phyloP scores from a whole-genome alignment of 148 eudicot species.

The Cornus kousa region DNA sequence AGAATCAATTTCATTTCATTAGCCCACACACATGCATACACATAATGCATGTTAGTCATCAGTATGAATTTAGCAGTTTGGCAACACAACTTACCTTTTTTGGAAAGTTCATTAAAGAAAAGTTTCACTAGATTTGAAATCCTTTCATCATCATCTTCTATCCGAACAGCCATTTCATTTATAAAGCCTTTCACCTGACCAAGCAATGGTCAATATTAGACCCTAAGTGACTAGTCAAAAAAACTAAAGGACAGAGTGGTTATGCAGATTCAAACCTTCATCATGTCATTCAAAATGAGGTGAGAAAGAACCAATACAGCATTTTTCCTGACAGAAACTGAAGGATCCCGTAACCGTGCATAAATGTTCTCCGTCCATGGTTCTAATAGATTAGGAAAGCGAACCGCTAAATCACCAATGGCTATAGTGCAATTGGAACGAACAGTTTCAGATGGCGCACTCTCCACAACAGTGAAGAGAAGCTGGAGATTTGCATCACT shows the following conservation, averaged over 20 bases:
- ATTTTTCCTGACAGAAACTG: constrained; percentile 85
- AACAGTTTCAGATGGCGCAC: constrained; percentile 85
- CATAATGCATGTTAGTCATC: constrained; percentile 4
- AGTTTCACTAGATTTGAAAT: constrained; percentile 87
- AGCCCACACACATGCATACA: background rate
- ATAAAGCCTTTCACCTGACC: constrained; percentile 88
- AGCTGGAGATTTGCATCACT: constrained; percentile 95
- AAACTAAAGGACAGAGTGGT: background rate
- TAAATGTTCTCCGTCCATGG: constrained; percentile 99
- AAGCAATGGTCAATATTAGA: constrained; percentile 14
- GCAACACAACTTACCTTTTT: constrained; percentile 55
- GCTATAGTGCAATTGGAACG: constrained; percentile 95
- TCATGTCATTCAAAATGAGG: constrained; percentile 96
- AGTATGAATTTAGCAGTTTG: background rate
- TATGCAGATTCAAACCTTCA: constrained; percentile 61
- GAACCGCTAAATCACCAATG: constrained; percentile 95
- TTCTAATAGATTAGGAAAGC: constrained; percentile 91
- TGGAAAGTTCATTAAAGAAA: constrained; percentile 83
- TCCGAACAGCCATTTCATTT: constrained; percentile 83
- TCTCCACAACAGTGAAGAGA: constrained; percentile 93
- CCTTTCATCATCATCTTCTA: constrained; percentile 96
- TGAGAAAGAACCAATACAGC: constrained; percentile 98
- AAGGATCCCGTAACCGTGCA: constrained; percentile 78
- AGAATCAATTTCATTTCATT: constrained; percentile 5
- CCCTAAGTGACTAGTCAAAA: background rate